A percentile compares a stretch with the other conserved stretches of the same genome.
Evolutionary conservation across 352 stramenopile genomes (phyloP).

Genomic region (Globisporangium nagaii): DNA sequence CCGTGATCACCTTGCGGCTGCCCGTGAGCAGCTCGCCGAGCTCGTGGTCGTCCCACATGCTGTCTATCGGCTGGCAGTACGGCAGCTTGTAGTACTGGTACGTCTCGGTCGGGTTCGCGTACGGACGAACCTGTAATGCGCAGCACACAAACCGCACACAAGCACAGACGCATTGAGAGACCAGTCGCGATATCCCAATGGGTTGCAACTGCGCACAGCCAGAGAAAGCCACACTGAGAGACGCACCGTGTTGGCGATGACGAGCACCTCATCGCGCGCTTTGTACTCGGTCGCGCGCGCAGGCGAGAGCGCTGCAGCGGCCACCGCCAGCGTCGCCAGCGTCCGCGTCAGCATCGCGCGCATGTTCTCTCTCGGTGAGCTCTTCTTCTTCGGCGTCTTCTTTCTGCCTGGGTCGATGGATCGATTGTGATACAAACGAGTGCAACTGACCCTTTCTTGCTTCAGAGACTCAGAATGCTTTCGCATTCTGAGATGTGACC

Average conservation of each 20-base stretch:
- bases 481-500: too few relatives aligned
- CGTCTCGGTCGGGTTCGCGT: constrained; percentile 97
- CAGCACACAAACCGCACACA: background rate
- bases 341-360: background rate
- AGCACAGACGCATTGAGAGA: too few relatives aligned
- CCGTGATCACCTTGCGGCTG: constrained; percentile 90
- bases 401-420: too few relatives aligned
- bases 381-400: too few relatives aligned
- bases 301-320: background rate
- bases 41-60: constrained; percentile 86
- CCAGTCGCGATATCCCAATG: constrained; percentile 1
- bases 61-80: constrained; percentile 89
- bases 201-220: background rate
- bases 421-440: too few relatives aligned
- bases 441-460: too few relatives aligned
- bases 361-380: too few relatives aligned
- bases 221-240: background rate
- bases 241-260: constrained; percentile 65
- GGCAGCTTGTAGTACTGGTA: constrained; percentile 99
- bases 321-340: background rate
- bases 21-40: constrained; percentile 95
- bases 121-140: constrained; percentile 73
- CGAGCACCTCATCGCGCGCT: constrained; percentile 57
- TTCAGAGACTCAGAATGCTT: too few relatives aligned
- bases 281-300: constrained; percentile 26